phyloP scores from a whole-genome alignment of 2,329 filamentous ascomycete species.

The Penicillium sp. region DNA sequence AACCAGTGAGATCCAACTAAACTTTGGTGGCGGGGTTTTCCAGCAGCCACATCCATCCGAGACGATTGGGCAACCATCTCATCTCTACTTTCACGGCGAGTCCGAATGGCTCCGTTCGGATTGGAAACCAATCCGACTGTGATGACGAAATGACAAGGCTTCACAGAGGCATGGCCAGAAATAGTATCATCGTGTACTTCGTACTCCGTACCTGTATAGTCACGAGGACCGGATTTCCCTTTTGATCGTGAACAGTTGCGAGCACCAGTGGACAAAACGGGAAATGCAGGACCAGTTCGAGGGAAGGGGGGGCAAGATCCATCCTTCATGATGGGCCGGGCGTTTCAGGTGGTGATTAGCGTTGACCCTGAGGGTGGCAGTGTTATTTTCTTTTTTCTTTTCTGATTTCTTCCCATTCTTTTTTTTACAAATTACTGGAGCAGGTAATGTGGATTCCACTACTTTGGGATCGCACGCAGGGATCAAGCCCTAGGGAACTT shows the following conservation, averaged over 20 bases:
- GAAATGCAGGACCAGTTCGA: background rate
- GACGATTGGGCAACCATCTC: too few species aligned
- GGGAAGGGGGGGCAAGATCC: conserved; percentile 1
- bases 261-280: background rate
- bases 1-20: conserved; percentile 5
- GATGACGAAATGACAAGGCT: too few species aligned
- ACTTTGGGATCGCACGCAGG: conserved; percentile 34
- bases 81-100: too few species aligned
- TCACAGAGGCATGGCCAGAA: too few species aligned
- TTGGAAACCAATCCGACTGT: too few species aligned
- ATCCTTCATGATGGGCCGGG: conserved; percentile 12
- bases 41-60: too few species aligned
- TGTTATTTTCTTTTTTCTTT: conserved; percentile 11
- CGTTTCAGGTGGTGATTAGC: conserved; percentile 31
- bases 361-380: conserved; percentile 30
- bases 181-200: too few species aligned
- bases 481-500: conserved; percentile 21
- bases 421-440: too few species aligned
- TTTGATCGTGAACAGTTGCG: background rate
- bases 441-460: conserved; percentile 18
- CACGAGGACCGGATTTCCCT: too few species aligned
- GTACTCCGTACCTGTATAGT: too few species aligned
- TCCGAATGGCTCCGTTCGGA: background rate
- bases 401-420: too few species aligned
- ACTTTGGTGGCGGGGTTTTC: conserved; percentile 15